Conservation (phyloP, 345 rosid species). For the Nephelium lappaceum region DNA sequence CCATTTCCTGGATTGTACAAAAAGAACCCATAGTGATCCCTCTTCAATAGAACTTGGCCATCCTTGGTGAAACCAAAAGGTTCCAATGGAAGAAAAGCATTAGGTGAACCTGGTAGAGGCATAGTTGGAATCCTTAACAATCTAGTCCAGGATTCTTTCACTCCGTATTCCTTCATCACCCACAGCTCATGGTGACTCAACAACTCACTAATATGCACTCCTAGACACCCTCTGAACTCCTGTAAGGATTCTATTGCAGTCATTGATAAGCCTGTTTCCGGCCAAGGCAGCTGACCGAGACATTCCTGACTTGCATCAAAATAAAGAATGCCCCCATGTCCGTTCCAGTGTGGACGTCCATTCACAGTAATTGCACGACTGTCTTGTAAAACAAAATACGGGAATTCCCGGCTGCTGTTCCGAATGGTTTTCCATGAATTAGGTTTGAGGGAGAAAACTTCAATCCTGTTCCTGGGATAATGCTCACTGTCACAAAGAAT, state of each 20-base stretch:
- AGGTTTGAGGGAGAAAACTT: not conserved
- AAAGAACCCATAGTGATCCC: not conserved
- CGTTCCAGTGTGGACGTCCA: not conserved
- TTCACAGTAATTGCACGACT: not conserved
- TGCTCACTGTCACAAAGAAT: not conserved
- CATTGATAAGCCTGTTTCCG: not conserved
- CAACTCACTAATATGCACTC: not conserved
- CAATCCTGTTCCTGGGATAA: not conserved
- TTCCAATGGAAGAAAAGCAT: not conserved
- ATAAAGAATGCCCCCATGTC: not conserved
- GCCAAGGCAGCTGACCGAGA: not conserved
- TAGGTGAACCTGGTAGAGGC: not conserved
- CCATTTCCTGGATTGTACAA: not conserved
- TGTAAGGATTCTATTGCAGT: not conserved
- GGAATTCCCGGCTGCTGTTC: not conserved
- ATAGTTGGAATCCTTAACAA: not conserved
- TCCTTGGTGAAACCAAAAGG: not conserved
- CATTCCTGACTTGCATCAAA: not conserved
- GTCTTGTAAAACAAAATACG: not conserved
- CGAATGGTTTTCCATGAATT: not conserved
- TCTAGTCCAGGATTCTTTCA: not conserved
- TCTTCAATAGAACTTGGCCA: not conserved
- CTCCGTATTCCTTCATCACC: not conserved
- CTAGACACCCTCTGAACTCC: not conserved
- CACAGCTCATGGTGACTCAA: not conserved